Base-by-base conservation (phyloP, 1,139 yeast species). In the Yamadazyma pseudoaaseri region DNA sequence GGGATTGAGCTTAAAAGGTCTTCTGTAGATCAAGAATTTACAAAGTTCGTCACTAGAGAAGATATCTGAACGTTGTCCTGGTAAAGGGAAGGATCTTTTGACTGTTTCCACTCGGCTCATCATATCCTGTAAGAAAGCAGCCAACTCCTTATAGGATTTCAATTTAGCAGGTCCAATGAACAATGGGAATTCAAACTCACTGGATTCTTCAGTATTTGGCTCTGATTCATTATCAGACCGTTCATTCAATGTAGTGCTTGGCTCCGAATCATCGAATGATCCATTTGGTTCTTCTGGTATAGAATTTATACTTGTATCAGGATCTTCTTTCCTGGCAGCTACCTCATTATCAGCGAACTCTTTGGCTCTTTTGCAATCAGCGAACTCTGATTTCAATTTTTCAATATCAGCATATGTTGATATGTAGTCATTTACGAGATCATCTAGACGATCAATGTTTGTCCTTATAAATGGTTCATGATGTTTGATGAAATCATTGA, bases 1-100 rank as follows among this genome's bases (percentile, higher is more conserved):
- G 1, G 73, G 72, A 27, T 60, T 59, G 33, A 69, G 50, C 2
- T 61, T 64, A 35, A 51, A 53, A 0, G 70, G 63, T 29, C 66
- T 50, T 30, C 51, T 43, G 30, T 52, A 56, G 6, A 41, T 41
- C 18, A 69, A 38, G 34, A 52, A 58, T 22, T 33, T 44, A 37
- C 71, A 62, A 13, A 70, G 43, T 23, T 59, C 62, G 29, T 66
- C 70, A 40, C 74, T 66, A 33, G 61, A 56, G 44, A 70, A 69
- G 8, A 63, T 55, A 26, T 67, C 70, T 35, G 58, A 58, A 31
- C 56, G 58, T 38, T 62, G 65, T 0, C 75, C 75, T 1, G 75
- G 73, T 25, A 70, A 44, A 0, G 70, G 66, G 16, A 70, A 56
- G 29, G 56, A 60, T 28, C 73, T 53, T 36, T 52, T 59, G 2